A percentile compares a stretch with the other conserved stretches of the same genome.
Conservation (phyloP, 1,284 basidiomycete species). For the Microbotryum silenes-acaulis region DNA sequence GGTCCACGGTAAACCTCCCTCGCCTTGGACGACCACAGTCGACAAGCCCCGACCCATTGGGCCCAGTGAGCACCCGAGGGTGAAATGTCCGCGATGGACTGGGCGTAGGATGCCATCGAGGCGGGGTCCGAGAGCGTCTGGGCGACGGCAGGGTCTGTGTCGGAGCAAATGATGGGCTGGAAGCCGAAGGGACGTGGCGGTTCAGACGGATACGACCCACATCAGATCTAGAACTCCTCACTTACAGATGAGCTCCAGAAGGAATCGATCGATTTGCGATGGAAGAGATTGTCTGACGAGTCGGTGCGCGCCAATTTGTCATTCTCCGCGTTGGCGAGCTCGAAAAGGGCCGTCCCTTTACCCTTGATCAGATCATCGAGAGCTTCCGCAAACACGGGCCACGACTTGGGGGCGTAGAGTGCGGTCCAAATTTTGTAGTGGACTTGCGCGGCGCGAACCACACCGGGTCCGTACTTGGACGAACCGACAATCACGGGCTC, state of each 20-base stretch:
- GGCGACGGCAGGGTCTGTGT: conserved; percentile 10
- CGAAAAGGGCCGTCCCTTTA: conserved; percentile 8
- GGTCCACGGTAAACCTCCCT: conserved; percentile 31
- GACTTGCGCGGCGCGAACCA: conserved; percentile 16
- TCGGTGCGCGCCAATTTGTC: background rate
- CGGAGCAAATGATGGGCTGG: conserved; percentile 27
- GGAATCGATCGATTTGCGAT: conserved; percentile 4
- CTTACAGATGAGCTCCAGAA: background rate
- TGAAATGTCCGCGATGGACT: conserved; percentile 32
- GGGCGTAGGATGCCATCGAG: background rate
- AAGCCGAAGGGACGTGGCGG: background rate
- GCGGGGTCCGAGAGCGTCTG: background rate
- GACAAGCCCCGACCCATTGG: conserved; percentile 16
- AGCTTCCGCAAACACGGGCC: conserved; percentile 7
- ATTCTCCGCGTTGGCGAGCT: conserved; percentile 5
- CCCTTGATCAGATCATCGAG: conserved; percentile 6
- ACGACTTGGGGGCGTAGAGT: conserved; percentile 18
- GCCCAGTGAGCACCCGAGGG: conserved; percentile 28
- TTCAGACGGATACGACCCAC: too few relatives aligned
- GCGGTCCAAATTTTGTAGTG: conserved; percentile 20
- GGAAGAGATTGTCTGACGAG: conserved; percentile 21
- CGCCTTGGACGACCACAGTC: conserved; percentile 28
- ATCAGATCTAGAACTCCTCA: too few relatives aligned
- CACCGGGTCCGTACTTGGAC: conserved; percentile 21
- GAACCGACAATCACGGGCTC: conserved; percentile 14